These are phyloP conservation scores for Phytophthora chlamydospora DNA, from an alignment of 352 stramenopile species.

Conservation along the genomic window DNA sequence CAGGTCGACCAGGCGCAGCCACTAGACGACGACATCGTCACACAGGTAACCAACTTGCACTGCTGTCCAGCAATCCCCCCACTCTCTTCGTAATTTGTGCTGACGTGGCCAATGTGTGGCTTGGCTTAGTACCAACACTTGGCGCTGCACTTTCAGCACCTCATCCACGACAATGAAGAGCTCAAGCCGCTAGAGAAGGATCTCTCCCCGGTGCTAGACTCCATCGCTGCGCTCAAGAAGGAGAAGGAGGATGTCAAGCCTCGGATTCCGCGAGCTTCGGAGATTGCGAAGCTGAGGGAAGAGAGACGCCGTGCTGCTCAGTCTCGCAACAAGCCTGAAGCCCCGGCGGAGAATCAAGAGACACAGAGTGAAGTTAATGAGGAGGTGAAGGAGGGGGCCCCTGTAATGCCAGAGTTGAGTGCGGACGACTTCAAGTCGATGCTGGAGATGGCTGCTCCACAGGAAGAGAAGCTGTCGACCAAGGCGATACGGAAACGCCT, in stretches of 20 bases:
- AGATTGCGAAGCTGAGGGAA: constrained; percentile 32
- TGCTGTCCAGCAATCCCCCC: background rate
- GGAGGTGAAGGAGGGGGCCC: constrained; percentile 1
- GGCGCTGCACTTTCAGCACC: constrained; percentile 42
- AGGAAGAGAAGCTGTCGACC: constrained; percentile 59
- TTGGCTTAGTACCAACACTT: constrained; percentile 42
- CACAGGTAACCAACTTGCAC: constrained; percentile 17
- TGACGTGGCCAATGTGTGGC: constrained; percentile 11
- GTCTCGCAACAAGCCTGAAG: constrained; percentile 1
- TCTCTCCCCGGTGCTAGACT: constrained; percentile 20
- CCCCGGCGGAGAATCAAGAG: background rate
- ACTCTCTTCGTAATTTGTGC: constrained; percentile 14
- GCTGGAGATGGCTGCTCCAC: constrained; percentile 42
- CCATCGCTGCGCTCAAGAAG: constrained; percentile 29
- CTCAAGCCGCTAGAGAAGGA: constrained; percentile 32
- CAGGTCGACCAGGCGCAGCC: constrained; percentile 31
- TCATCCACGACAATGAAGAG: constrained; percentile 29
- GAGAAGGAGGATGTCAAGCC: background rate
- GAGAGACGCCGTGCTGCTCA: constrained; percentile 10
- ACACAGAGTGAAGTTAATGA: background rate
- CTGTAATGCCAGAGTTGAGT: constrained; percentile 31
- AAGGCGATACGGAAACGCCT: constrained; percentile 63
- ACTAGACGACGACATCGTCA: constrained; percentile 7
- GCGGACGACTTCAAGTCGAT: constrained; percentile 67
- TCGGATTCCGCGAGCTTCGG: constrained; percentile 37